These are phyloP conservation scores for Coprinellus aureogranulatus DNA, from an alignment of 768 basidiomycete genomes.

Conservation along the genomic window DNA sequence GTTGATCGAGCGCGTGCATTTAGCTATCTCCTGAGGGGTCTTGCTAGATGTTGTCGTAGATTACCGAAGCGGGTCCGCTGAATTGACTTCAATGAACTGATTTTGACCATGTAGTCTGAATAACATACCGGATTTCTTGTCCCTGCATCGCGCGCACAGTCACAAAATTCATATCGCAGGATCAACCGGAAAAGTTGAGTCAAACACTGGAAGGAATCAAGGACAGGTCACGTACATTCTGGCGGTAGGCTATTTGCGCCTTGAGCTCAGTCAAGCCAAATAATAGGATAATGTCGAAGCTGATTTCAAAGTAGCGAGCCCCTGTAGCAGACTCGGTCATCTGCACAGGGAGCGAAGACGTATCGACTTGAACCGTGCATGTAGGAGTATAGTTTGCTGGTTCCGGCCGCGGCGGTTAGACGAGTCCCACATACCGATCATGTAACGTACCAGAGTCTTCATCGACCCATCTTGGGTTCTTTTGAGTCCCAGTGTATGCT, in stretches of 20 bases:
- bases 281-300: not conserved
- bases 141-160: too few relatives aligned
- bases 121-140: too few relatives aligned
- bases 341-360: not conserved
- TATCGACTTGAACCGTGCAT: not conserved
- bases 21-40: too few relatives aligned
- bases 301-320: not conserved
- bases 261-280: constrained; percentile 9
- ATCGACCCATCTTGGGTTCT: not conserved
- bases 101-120: too few relatives aligned
- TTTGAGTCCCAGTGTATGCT: not conserved
- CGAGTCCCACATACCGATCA: not conserved
- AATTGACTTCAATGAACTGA: too few relatives aligned
- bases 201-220: not conserved
- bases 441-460: not conserved
- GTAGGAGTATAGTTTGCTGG: not conserved
- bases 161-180: too few relatives aligned
- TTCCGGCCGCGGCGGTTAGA: not conserved
- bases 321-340: not conserved
- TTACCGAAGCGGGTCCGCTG: too few relatives aligned
- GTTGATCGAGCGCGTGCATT: too few relatives aligned
- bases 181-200: not conserved
- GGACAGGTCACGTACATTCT: not conserved
- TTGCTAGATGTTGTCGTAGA: too few relatives aligned
- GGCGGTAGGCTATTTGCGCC: not conserved